Evolutionary conservation across 139 green algal species (phyloP), one percentile per base, ranked within the genome.

Genomic region (Tetradesmus lagerheimii): DNA sequence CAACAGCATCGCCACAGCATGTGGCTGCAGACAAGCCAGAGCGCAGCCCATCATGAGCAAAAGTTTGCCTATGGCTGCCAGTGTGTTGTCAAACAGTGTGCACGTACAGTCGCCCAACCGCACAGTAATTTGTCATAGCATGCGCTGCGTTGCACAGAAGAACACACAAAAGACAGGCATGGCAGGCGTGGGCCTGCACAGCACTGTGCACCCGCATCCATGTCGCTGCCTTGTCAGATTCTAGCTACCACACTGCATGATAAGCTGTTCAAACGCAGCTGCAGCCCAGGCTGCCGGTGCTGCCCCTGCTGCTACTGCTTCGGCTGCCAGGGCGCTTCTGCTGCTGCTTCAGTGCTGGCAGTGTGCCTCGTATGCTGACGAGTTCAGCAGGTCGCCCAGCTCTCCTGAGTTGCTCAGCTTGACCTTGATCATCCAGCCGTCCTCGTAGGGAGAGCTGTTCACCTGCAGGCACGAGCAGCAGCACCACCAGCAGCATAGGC

Each of bases 391-490:
- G 29, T 82, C 83, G 38, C 95, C 91, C 8, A 97, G 29, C 88
- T 99, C 95, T 5, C 75, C 89, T 45, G 94, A 89, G 92, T 99
- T 91, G 78, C 90, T 93, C 41, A 99, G 79, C 95, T 99, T 98
- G 35, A 99, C 92, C 95, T 99, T 99, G 76, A 99, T 97, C 89
- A 99, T 96, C 98, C 98, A 99, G 43, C 97, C 98, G 16, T 94
- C 93, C 29, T 87, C 89, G 90, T 97, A 99, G 23, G 97, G 93
- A 27, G 94, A 93, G 8, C 64, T 90, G 96, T 99, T 99, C 20
- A 99, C 94, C 97, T 99, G 93, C 47, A 62, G 1, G 37, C 2
- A 84, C 27, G 37, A 53, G 57, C 23, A 66, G 12, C 83, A 39
- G 38, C 43, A 35, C 43, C 41, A 84, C 0, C 78, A 84, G 78